phyloP scores from a whole-genome alignment of 2,329 filamentous ascomycete genomes.

The Neonectria faginata region DNA sequence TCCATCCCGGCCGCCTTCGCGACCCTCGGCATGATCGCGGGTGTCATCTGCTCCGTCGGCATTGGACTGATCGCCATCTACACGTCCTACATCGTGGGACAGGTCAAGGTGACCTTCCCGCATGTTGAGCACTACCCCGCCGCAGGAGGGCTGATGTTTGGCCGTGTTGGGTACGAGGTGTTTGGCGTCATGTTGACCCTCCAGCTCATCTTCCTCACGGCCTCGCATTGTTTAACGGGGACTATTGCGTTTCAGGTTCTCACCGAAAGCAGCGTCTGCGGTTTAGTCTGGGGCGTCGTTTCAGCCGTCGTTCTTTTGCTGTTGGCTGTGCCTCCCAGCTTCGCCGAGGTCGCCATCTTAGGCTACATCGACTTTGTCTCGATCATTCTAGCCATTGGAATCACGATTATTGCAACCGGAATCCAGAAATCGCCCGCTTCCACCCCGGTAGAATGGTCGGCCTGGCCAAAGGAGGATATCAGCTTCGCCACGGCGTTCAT shows the following conservation, averaged over 20 bases:
- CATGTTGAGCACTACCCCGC: slow-evolving; percentile 72
- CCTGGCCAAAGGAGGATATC: slow-evolving; percentile 53
- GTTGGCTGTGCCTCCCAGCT: slow-evolving; percentile 54
- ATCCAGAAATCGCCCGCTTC: slow-evolving; percentile 46
- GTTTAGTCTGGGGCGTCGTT: slow-evolving; percentile 52
- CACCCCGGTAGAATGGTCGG: slow-evolving; percentile 46
- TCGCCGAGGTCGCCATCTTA: slow-evolving; percentile 55
- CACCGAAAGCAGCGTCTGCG: slow-evolving; percentile 61
- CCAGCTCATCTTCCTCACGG: slow-evolving; percentile 73
- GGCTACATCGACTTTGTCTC: slow-evolving; percentile 38
- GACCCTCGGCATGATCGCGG: slow-evolving; percentile 45
- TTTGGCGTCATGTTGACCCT: slow-evolving; percentile 68
- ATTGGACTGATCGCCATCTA: slow-evolving; percentile 55
- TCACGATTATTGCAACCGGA: slow-evolving; percentile 72
- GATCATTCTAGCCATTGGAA: slow-evolving; percentile 64
- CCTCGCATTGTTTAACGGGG: slow-evolving; percentile 74
- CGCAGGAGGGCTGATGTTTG: slow-evolving; percentile 69
- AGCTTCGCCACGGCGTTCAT: slow-evolving; percentile 64
- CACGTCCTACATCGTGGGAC: slow-evolving; percentile 54
- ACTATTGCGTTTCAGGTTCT: slow-evolving; percentile 72
- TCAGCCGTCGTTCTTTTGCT: slow-evolving; percentile 53
- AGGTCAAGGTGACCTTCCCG: slow-evolving; percentile 58
- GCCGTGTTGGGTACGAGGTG: slow-evolving; percentile 66
- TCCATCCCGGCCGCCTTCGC: slow-evolving; percentile 38
- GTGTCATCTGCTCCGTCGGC: slow-evolving; percentile 49